A percentile compares a stretch with the other conserved stretches of the same genome.
Conservation (phyloP, 1,139 yeast genomes). For the Blastobotrys arbuscula region DNA sequence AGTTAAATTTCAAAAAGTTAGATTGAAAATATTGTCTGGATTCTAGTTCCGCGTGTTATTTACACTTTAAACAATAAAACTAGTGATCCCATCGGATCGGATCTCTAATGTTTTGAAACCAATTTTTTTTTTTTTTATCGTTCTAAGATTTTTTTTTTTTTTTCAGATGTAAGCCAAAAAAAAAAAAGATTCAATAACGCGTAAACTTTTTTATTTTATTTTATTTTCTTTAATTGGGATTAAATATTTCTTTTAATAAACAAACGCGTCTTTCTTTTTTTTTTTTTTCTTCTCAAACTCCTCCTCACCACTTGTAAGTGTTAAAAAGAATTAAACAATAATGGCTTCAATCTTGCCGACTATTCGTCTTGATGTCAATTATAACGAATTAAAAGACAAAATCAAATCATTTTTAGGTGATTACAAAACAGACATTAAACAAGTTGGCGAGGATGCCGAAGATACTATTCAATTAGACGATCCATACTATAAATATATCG, state of each 20-base stretch:
- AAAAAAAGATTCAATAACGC: background rate
- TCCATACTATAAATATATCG: constrained; percentile 53
- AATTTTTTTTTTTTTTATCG: too few relatives aligned
- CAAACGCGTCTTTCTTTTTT: background rate
- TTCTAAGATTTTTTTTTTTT: too few relatives aligned
- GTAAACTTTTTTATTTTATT: too few relatives aligned
- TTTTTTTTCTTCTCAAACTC: background rate
- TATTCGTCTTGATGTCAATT: constrained; percentile 50
- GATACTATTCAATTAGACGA: constrained; percentile 16
- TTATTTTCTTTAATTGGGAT: too few relatives aligned
- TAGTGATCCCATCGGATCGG: too few relatives aligned
- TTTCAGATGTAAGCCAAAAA: background rate
- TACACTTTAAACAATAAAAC: too few relatives aligned
- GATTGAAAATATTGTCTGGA: too few relatives aligned
- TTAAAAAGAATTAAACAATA: constrained; percentile 2
- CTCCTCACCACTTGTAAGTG: background rate
- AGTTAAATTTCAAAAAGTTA: too few relatives aligned
- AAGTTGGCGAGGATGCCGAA: constrained; percentile 15
- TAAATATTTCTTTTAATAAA: background rate
- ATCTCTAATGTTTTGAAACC: too few relatives aligned
- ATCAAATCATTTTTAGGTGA: constrained; percentile 24
- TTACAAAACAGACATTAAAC: constrained; percentile 23
- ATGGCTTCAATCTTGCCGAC: constrained; percentile 40
- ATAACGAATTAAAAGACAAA: constrained; percentile 39
- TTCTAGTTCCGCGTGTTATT: too few relatives aligned